phyloP scores from a whole-genome alignment of 2,329 filamentous ascomycete genomes.

The Hymenoscyphus salicellus region DNA sequence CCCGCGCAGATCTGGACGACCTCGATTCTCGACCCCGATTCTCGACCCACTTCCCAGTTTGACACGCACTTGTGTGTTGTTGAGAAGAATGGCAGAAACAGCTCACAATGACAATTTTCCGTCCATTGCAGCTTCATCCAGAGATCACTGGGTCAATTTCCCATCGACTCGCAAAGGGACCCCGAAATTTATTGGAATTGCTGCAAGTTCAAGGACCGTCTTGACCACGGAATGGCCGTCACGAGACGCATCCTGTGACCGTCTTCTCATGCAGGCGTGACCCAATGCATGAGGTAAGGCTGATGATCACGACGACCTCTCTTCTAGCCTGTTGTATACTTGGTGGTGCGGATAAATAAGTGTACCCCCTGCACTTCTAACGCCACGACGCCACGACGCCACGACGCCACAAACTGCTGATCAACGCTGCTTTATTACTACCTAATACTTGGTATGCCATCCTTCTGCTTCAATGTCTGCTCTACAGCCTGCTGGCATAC shows the following conservation, averaged over 20 bases:
- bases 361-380: too few species aligned
- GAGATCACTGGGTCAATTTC: not conserved
- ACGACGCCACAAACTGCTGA: too few species aligned
- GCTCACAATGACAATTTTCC: not conserved
- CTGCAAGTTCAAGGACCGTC: not conserved
- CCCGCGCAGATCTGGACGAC: not conserved
- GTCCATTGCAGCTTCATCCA: not conserved
- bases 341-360: too few species aligned
- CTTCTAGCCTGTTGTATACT: not conserved
- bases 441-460: too few species aligned
- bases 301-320: not conserved
- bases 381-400: too few species aligned
- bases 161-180: not conserved
- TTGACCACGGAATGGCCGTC: not conserved
- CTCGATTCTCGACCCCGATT: not conserved
- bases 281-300: not conserved
- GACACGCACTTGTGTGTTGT: not conserved
- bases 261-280: slow-evolving; percentile 1
- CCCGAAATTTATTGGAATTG: not conserved
- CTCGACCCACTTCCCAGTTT: not conserved
- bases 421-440: too few species aligned
- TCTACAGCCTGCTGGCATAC: too few species aligned
- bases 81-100: not conserved
- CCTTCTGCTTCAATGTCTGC: too few species aligned
- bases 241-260: not conserved